Evolutionary conservation across 106 monocot species (phyloP).

Genomic region (Gastrodia elata): DNA sequence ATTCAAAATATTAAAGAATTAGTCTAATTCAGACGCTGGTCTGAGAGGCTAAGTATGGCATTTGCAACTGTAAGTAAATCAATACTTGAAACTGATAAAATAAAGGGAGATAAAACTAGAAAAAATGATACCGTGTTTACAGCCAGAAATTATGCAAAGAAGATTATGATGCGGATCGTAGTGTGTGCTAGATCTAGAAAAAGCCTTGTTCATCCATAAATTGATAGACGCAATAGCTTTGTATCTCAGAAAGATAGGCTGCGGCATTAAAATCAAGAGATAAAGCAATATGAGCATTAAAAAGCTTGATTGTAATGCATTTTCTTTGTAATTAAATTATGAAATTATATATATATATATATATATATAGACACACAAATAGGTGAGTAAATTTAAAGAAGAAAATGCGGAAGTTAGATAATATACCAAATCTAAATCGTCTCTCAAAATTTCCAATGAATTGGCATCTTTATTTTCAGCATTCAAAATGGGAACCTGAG

Average conservation of each 20-base stretch:
- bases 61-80: neutral
- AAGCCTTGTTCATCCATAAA: conserved; percentile 87
- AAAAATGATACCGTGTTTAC: conserved; percentile 56
- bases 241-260: conserved; percentile 55
- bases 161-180: conserved; percentile 97
- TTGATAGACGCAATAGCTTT: conserved; percentile 63
- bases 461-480: conserved; percentile 42
- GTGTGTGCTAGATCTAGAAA: conserved; percentile 83
- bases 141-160: conserved; percentile 73
- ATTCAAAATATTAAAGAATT: conserved; percentile 2
- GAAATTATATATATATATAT: neutral
- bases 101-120: neutral
- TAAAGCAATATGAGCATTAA: neutral
- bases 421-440: conserved; percentile 55
- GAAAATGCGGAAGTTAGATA: conserved; percentile 5
- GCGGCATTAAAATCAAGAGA: conserved; percentile 16
- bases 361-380: neutral
- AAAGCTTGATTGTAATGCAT: neutral
- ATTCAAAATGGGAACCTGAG: conserved; percentile 73
- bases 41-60: neutral
- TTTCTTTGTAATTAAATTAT: neutral
- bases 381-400: conserved; percentile 2
- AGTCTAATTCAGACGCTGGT: neutral
- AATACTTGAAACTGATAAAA: neutral
- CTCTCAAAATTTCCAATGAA: conserved; percentile 36